These are phyloP conservation scores for Pyrenochaeta sp. DNA, from an alignment of 2,329 filamentous ascomycete genomes.

Conservation along the genomic window DNA sequence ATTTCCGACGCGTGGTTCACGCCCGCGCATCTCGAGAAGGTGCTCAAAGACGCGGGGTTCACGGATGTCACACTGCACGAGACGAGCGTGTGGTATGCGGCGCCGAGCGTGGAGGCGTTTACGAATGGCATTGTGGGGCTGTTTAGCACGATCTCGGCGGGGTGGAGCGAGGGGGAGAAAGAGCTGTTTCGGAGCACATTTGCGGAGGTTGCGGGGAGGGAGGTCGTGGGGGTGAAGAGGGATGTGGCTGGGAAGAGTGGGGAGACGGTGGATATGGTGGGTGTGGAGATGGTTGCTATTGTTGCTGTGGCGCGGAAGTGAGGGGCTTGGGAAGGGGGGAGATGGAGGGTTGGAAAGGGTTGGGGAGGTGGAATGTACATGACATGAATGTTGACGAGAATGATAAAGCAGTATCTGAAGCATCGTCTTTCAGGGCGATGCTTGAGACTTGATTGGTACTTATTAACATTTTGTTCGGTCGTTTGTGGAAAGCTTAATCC, in stretches of 20 bases:
- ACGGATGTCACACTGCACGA: conserved; percentile 8
- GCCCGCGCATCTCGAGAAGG: conserved; percentile 7
- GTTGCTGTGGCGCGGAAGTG: conserved; percentile 16
- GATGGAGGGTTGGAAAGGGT: no score
- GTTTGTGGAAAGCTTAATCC: no score
- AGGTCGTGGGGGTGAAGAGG: conserved; percentile 1
- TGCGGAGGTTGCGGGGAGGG: background rate
- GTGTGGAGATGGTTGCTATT: conserved; percentile 9
- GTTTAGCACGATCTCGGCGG: conserved; percentile 6
- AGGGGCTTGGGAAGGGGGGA: no score
- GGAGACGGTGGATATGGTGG: conserved; percentile 8
- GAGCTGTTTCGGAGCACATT: conserved; percentile 8
- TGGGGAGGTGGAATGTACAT: no score
- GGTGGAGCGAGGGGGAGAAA: conserved; percentile 11
- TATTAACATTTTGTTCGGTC: no score
- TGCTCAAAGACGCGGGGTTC: conserved; percentile 13
- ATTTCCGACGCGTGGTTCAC: conserved; percentile 18
- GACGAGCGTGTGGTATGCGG: conserved; percentile 12
- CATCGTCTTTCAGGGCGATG: no score
- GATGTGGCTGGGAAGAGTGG: conserved; percentile 6
- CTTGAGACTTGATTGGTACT: no score
- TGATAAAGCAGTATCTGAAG: no score
- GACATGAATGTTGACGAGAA: no score
- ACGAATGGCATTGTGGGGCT: conserved; percentile 9
- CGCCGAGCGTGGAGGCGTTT: conserved; percentile 7